Evolutionary conservation across 345 rosid genomes (phyloP), one percentile per base, ranked within the genome.

Genomic region (Sisymbrium irio): DNA sequence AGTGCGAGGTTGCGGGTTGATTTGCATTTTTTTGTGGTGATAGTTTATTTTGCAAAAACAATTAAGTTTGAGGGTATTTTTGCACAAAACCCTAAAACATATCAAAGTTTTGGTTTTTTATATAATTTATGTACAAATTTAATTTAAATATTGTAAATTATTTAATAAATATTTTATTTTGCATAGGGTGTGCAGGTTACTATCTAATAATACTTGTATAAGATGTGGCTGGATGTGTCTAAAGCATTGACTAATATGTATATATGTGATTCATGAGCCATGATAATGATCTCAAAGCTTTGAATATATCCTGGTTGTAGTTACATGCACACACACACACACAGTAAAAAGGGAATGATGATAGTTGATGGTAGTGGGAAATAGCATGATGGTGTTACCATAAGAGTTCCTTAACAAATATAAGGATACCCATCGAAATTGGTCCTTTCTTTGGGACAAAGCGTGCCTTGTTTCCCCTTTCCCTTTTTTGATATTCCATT

Each of bases 401-500:
- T 75, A 76, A 61, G 59, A 69, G 57, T 53, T 75, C 51, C 69
- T 25, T 68, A 68, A 67, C 68, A 75, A 67, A 61, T 39, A 41
- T 30, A 28, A 55, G 54, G 54, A 56, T 56, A 56, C 32, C 73
- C 66, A 61, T 62, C 74, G 18, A 62, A 61, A 15, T 76, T 69
- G 79, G 79, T 76, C 75, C 79, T 68, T 68, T 76, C 65, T 76
- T 76, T 68, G 74, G 79, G 79, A 76, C 79, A 76, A 69, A 76
- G 79, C 75, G 79, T 76, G 79, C 79, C 65, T 76, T 42, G 44
- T 25, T 68, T 61, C 46, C 40, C 56, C 57, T 54, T 75, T 53
- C 9, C 33, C 14, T 15, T 44, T 56, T 67, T 49, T 10, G 8
- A 67, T 60, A 67, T 75, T 61, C 58, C 49, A 33, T 68, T 62